These are phyloP conservation scores for Kodamaea restingae DNA, from an alignment of 805 yeast genomes.

Conservation along the genomic window DNA sequence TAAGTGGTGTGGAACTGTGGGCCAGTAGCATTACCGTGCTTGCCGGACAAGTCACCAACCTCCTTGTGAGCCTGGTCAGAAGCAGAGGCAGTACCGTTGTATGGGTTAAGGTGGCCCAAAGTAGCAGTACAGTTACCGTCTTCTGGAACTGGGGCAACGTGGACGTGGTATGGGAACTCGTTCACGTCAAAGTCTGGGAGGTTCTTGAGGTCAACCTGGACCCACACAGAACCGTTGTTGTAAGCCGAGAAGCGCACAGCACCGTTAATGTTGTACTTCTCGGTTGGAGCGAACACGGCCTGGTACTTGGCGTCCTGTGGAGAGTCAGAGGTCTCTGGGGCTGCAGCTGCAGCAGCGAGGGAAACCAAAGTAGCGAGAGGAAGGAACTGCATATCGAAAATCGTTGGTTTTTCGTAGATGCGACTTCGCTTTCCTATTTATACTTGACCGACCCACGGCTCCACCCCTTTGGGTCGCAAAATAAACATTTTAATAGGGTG, in stretches of 20 bases:
- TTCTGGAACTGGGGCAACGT: conserved; percentile 33
- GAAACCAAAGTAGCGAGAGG: conserved; percentile 9
- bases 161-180: conserved; percentile 40
- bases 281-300: conserved; percentile 24
- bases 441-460: neutral
- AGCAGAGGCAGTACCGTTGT: conserved; percentile 25
- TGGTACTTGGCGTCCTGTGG: conserved; percentile 23
- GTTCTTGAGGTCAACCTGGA: conserved; percentile 27
- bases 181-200: conserved; percentile 33
- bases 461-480: neutral
- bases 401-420: neutral
- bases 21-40: conserved; percentile 33
- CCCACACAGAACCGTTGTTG: conserved; percentile 30
- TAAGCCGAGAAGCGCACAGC: conserved; percentile 26
- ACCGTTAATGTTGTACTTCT: conserved; percentile 23
- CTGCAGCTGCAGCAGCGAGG: conserved; percentile 18
- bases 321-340: conserved; percentile 28
- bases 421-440: neutral
- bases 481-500: neutral
- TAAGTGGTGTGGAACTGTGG: conserved; percentile 20
- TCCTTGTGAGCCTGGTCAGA: conserved; percentile 19
- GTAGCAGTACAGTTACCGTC: conserved; percentile 34
- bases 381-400: conserved; percentile 4
- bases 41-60: conserved; percentile 39
- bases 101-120: conserved; percentile 35